These are phyloP conservation scores for Solanum ahanhuiri DNA, from an alignment of 257 asterid species.

Conservation along the genomic window DNA sequence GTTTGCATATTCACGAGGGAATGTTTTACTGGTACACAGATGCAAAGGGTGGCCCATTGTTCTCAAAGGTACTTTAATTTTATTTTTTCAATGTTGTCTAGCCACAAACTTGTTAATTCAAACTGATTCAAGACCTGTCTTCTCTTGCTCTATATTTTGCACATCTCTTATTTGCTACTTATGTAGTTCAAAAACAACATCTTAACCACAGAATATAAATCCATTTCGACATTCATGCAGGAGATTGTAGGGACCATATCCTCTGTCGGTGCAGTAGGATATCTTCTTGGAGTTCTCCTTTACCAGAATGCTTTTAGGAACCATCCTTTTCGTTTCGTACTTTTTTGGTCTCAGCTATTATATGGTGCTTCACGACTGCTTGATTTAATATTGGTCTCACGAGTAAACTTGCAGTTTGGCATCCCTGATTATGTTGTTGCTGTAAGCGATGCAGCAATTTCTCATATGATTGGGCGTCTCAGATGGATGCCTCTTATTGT, in stretches of 20 bases:
- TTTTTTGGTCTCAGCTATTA: conserved; percentile 46
- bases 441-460: conserved; percentile 36
- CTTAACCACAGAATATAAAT: neutral
- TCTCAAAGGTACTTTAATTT: conserved; percentile 36
- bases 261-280: conserved; percentile 63
- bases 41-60: conserved; percentile 56
- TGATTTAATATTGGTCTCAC: conserved; percentile 39
- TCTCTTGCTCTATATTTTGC: neutral
- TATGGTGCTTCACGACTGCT: conserved; percentile 45
- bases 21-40: conserved; percentile 67
- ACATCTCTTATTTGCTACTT: neutral
- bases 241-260: conserved; percentile 61
- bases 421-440: conserved; percentile 56
- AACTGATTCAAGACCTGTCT: neutral
- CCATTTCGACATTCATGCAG: conserved; percentile 20
- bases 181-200: neutral
- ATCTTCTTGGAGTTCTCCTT: conserved; percentile 57
- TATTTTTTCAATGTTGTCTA: neutral
- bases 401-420: conserved; percentile 48
- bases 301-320: conserved; percentile 57
- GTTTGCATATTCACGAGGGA: conserved; percentile 65
- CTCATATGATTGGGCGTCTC: conserved; percentile 30
- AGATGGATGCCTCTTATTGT: conserved; percentile 79
- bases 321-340: conserved; percentile 39
- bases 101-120: neutral